Evolutionary conservation across 2,329 filamentous ascomycete genomes (phyloP).

Genomic region (Fusarium udum): DNA sequence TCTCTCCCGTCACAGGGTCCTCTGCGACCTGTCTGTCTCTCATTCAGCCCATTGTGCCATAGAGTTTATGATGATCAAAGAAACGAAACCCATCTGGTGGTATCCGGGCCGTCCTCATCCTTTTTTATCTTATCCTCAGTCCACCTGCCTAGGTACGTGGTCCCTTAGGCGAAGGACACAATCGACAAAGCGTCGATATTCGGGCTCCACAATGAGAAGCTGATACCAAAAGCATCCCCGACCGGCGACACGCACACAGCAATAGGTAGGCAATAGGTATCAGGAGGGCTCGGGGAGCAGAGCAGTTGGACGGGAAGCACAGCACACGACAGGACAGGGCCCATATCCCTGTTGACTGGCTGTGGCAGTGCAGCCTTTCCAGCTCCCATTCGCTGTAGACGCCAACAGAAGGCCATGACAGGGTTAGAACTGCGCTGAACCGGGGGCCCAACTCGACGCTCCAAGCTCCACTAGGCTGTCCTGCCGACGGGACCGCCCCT

Average conservation of each 20-base stretch:
- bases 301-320: slow-evolving; percentile 1
- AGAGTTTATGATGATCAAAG: neutral
- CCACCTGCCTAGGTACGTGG: slow-evolving; percentile 33
- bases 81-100: neutral
- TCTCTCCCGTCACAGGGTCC: slow-evolving; percentile 4
- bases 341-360: slow-evolving; percentile 13
- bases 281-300: slow-evolving; percentile 2
- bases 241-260: neutral
- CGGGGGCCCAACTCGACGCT: neutral
- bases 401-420: neutral
- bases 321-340: slow-evolving; percentile 21
- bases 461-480: slow-evolving; percentile 20
- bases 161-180: slow-evolving; percentile 18
- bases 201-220: slow-evolving; percentile 14
- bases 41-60: neutral
- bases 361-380: slow-evolving; percentile 35
- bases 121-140: slow-evolving; percentile 25
- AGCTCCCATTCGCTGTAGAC: neutral
- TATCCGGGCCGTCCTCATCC: slow-evolving; percentile 7
- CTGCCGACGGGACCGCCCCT: slow-evolving; percentile 32
- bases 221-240: neutral
- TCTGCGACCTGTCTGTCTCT: neutral
- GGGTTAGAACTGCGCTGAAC: neutral
- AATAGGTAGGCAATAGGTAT: neutral
- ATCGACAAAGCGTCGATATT: slow-evolving; percentile 25